Base-by-base conservation (phyloP, 2,329 filamentous ascomycete genomes). In the Monosporascus sp. region DNA sequence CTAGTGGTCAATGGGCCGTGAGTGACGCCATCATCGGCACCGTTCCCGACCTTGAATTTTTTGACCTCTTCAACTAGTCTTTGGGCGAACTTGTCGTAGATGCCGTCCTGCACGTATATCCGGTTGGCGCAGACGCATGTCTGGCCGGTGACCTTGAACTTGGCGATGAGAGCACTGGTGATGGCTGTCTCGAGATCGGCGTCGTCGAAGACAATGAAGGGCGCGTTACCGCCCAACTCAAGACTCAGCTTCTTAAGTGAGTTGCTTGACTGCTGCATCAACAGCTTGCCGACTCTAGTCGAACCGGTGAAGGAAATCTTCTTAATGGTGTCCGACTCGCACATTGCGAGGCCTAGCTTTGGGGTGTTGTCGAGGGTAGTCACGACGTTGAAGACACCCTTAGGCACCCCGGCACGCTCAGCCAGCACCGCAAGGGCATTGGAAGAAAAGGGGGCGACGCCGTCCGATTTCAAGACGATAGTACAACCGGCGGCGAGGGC, bases 121-220 rank as follows among this genome's bases (percentile, higher is more conserved):
- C 83, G 71, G 67, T 86, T 86, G 2, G 81, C 81, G 56, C 80
- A 83, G 20, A 90, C 85, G 64, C 87, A 91, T 0, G 87, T 90
- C 72, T 91, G 87, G 22, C 87, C 87, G 0, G 83, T 86, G 54
- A 79, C 83, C 48, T 86, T 81, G 76, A 90, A 90, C 66, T 90
- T 91, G 56, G 79, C 84, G 31, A 80, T 70, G 50, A 90, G 80
- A 20, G 85, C 85, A 0, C 78, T 73, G 5, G 89, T 84, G 3
- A 86, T 86, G 14, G 73, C 71, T 0, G 45, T 22, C 46, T 90
- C 85, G 19, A 90, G 72, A 64, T 90, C 84, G 14, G 86, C 82
- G 63, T 90, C 87, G 61, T 90, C 85, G 62, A 90, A 90, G 45
- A 90, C 85, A 57, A 91, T 89, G 69, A 90, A 89, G 1, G 87